Percentiles rank a stretch among this genome's conserved stretches.
phyloP scores from a whole-genome alignment of 306 rosid genomes.

The Gillenia trifoliata region DNA sequence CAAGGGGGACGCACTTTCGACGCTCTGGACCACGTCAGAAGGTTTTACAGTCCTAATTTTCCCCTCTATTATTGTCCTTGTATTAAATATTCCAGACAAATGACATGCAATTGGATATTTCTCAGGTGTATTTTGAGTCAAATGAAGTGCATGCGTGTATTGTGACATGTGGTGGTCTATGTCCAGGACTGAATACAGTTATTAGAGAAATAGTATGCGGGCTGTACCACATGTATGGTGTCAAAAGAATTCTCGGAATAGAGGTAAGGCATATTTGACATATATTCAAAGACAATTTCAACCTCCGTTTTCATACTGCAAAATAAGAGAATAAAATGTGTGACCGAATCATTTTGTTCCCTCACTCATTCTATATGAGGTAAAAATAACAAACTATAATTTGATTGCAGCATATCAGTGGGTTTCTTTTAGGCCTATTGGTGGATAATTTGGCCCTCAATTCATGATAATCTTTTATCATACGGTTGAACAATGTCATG shows the following conservation, averaged over 20 bases:
- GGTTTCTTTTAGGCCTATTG: not conserved
- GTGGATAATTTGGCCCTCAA: not conserved
- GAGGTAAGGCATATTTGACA: slow-evolving; percentile 26
- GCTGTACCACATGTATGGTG: slow-evolving; percentile 53
- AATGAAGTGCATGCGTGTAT: slow-evolving; percentile 49
- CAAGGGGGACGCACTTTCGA: slow-evolving; percentile 42
- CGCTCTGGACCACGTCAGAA: slow-evolving; percentile 46
- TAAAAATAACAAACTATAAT: not conserved
- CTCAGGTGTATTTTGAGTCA: slow-evolving; percentile 48
- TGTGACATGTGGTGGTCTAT: slow-evolving; percentile 59
- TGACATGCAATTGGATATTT: not conserved
- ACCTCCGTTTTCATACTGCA: not conserved
- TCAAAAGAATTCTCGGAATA: slow-evolving; percentile 40
- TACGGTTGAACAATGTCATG: not conserved
- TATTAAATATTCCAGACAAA: not conserved
- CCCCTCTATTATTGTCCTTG: not conserved
- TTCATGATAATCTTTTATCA: not conserved
- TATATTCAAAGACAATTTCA: not conserved
- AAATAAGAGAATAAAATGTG: not conserved
- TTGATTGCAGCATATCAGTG: not conserved
- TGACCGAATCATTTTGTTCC: not conserved
- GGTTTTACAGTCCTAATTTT: slow-evolving; percentile 15
- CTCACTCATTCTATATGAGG: not conserved
- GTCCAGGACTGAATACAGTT: slow-evolving; percentile 55
- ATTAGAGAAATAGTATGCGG: slow-evolving; percentile 59